These are phyloP conservation scores for Stereocaulon alpinum DNA, from an alignment of 495 filamentous ascomycete species.

Conservation along the genomic window DNA sequence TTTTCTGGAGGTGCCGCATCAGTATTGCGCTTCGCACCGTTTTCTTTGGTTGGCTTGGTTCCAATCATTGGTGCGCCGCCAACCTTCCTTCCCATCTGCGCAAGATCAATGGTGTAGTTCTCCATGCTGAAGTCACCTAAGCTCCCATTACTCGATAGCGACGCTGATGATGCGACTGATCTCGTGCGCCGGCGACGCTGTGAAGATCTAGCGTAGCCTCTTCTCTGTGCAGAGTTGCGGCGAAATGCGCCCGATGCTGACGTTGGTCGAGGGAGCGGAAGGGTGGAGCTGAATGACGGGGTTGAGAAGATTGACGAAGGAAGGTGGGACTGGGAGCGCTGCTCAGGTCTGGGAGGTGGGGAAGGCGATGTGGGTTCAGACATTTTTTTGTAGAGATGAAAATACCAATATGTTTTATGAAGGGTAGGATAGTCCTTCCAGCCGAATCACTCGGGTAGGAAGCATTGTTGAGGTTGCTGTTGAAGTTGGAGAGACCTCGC, in stretches of 20 bases:
- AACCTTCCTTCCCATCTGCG: slow-evolving; percentile 27
- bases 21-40: too few relatives aligned
- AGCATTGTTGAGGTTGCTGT: neutral
- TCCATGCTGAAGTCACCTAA: slow-evolving; percentile 24
- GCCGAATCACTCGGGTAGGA: neutral
- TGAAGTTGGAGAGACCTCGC: neutral
- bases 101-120: slow-evolving; percentile 38
- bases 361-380: neutral
- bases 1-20: too few relatives aligned
- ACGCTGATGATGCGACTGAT: slow-evolving; percentile 9
- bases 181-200: slow-evolving; percentile 10
- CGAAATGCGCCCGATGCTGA: slow-evolving; percentile 5
- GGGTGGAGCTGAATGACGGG: slow-evolving; percentile 15
- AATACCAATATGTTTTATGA: neutral
- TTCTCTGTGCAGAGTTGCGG: neutral
- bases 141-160: slow-evolving; percentile 12
- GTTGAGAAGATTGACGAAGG: slow-evolving; percentile 16
- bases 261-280: slow-evolving; percentile 11
- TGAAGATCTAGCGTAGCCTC: neutral
- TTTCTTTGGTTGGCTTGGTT: neutral
- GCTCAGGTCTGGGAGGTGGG: slow-evolving; percentile 1
- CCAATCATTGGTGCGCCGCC: neutral
- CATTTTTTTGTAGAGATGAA: neutral
- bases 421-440: neutral
- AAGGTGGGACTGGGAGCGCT: slow-evolving; percentile 5